Evolutionary conservation across 1,284 basidiomycete species (phyloP).

Genomic region (Neonothopanus nambi): DNA sequence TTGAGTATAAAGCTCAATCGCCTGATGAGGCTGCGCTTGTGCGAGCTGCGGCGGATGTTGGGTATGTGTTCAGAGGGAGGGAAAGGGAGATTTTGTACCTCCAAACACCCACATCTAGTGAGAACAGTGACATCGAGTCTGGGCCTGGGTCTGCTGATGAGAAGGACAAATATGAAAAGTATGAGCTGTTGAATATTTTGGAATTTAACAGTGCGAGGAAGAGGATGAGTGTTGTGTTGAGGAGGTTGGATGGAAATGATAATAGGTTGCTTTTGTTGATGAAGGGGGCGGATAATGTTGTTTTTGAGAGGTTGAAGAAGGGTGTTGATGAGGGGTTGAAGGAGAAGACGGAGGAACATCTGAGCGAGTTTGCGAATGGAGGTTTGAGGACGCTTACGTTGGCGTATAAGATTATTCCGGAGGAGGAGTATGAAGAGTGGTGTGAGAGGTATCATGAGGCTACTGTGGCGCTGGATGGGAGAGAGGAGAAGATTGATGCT

Average conservation of each 20-base stretch:
- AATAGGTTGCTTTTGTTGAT: slow-evolving; percentile 71
- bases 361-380: slow-evolving; percentile 88
- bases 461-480: slow-evolving; percentile 73
- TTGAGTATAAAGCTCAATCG: slow-evolving; percentile 95
- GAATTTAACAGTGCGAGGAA: slow-evolving; percentile 96
- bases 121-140: slow-evolving; percentile 22
- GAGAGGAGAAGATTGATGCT: slow-evolving; percentile 80
- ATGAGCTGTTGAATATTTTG: slow-evolving; percentile 90
- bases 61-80: slow-evolving; percentile 90
- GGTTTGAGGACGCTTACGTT: slow-evolving; percentile 92
- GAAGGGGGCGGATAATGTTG: slow-evolving; percentile 93
- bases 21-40: slow-evolving; percentile 98
- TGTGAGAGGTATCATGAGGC: slow-evolving; percentile 81
- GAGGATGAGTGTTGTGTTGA: slow-evolving; percentile 91
- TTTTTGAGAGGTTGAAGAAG: slow-evolving; percentile 84
- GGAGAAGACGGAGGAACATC: slow-evolving; percentile 77
- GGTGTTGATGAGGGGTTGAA: slow-evolving; percentile 71
- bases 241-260: slow-evolving; percentile 70
- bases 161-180: slow-evolving; percentile 59
- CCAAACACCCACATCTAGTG: slow-evolving; percentile 78
- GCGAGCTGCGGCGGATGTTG: slow-evolving; percentile 93
- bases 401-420: slow-evolving; percentile 83
- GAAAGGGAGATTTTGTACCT: slow-evolving; percentile 81
- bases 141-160: slow-evolving; percentile 1
- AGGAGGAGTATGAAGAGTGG: slow-evolving; percentile 84